phyloP scores from a whole-genome alignment of 2,329 filamentous ascomycete genomes.

The Pseudogymnoascus sp. region DNA sequence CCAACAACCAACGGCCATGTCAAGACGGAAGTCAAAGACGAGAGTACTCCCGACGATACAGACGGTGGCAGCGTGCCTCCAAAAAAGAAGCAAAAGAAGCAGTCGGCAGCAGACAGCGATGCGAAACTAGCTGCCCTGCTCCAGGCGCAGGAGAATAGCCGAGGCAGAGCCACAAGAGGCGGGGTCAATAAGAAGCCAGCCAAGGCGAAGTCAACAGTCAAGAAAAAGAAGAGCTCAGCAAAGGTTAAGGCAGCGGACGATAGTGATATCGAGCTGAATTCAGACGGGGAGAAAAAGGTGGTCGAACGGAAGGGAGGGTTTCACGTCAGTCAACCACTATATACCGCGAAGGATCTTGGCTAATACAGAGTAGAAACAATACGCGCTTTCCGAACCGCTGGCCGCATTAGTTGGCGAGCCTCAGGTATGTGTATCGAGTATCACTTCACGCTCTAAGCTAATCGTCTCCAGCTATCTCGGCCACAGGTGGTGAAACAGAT shows the following conservation, averaged over 20 bases:
- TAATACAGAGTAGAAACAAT: conserved; percentile 48
- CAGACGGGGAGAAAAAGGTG: conserved; percentile 53
- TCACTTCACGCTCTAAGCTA: background rate
- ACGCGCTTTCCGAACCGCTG: conserved; percentile 62
- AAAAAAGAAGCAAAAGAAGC: conserved; percentile 60
- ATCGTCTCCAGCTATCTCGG: conserved; percentile 60
- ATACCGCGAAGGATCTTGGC: background rate
- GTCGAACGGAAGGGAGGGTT: conserved; percentile 79
- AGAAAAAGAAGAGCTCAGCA: conserved; percentile 65
- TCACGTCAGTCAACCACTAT: conserved; percentile 48
- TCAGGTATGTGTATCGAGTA: conserved; percentile 40
- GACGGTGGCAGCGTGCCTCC: conserved; percentile 30
- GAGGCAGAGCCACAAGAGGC: conserved; percentile 65
- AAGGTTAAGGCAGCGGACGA: conserved; percentile 73
- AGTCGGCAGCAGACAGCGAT: conserved; percentile 60
- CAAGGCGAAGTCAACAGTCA: conserved; percentile 51
- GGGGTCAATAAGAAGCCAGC: conserved; percentile 52
- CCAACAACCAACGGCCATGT: conserved; percentile 18
- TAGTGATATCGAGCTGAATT: conserved; percentile 61
- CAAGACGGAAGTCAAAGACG: conserved; percentile 18
- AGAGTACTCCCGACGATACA: conserved; percentile 12
- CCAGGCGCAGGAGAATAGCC: conserved; percentile 83
- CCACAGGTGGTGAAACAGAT: conserved; percentile 94
- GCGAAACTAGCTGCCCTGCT: conserved; percentile 78
- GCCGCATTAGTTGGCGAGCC: conserved; percentile 62